phyloP scores from a whole-genome alignment of 495 filamentous ascomycete genomes.

The Cryomyces minteri region DNA sequence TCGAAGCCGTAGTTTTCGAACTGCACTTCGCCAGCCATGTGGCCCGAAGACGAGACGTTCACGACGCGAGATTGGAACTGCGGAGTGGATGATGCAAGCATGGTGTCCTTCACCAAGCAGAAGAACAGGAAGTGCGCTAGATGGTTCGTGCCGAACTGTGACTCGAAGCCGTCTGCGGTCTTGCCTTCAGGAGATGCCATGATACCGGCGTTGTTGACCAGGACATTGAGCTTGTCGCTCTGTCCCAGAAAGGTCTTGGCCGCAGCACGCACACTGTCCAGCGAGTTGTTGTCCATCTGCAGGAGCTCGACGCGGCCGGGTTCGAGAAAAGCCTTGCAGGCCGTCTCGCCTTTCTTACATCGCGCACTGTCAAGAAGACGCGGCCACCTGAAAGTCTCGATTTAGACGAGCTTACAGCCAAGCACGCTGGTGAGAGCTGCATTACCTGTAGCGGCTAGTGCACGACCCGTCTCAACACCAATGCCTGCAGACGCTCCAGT shows the following conservation, averaged over 20 bases:
- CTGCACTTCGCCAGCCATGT: slow-evolving; percentile 13
- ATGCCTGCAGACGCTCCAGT: slow-evolving; percentile 35
- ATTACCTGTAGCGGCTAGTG: slow-evolving; percentile 25
- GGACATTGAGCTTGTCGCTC: slow-evolving; percentile 11
- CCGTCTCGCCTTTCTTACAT: slow-evolving; percentile 21
- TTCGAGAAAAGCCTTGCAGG: slow-evolving; percentile 12
- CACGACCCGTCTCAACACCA: slow-evolving; percentile 31
- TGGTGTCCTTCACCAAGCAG: slow-evolving; percentile 24
- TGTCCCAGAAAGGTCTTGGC: slow-evolving; percentile 7
- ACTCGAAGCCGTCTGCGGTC: slow-evolving; percentile 28
- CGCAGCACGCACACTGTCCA: slow-evolving; percentile 8
- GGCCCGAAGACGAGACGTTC: slow-evolving; percentile 21
- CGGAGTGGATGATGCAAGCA: slow-evolving; percentile 22
- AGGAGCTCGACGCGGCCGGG: slow-evolving; percentile 15
- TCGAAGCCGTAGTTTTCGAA: slow-evolving; percentile 21
- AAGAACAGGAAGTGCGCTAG: slow-evolving; percentile 35
- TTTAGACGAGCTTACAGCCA: too few species aligned
- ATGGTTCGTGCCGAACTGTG: slow-evolving; percentile 31
- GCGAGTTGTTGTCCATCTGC: slow-evolving; percentile 15
- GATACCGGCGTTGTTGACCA: slow-evolving; percentile 19
- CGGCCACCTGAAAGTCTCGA: slow-evolving; percentile 11
- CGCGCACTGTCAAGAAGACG: slow-evolving; percentile 25
- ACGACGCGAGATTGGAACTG: slow-evolving; percentile 26
- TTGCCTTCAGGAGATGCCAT: slow-evolving; percentile 25
- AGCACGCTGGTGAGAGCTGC: too few species aligned